These are phyloP conservation scores for Rhododendron simsii DNA, from an alignment of 148 eudicot species.

Conservation along the genomic window DNA sequence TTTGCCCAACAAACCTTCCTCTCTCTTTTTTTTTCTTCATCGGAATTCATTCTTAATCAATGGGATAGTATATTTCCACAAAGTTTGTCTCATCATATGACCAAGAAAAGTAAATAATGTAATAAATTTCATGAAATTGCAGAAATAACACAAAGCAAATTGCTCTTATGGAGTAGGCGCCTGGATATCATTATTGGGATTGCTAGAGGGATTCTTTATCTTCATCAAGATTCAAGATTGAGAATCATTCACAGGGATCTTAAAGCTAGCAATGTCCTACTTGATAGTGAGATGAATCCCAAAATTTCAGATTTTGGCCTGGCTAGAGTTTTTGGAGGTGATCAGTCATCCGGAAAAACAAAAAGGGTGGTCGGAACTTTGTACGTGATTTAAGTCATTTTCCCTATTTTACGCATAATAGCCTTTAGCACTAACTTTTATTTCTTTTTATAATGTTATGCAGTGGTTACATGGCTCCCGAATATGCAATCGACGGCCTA, in stretches of 20 bases:
- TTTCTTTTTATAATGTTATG: not conserved
- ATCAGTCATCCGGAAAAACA: not conserved
- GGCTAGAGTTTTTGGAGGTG: not conserved
- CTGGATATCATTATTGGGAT: too few relatives aligned
- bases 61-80: not conserved
- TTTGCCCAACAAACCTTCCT: not conserved
- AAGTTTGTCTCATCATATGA: not conserved
- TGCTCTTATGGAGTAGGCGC: too few relatives aligned
- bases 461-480: conserved; percentile 30
- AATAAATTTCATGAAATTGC: not conserved
- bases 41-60: not conserved
- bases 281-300: conserved; percentile 5
- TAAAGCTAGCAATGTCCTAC: conserved; percentile 7
- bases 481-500: conserved; percentile 16
- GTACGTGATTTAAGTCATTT: not conserved
- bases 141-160: too few relatives aligned
- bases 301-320: conserved; percentile 4
- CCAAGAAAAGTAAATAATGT: not conserved
- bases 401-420: not conserved
- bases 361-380: not conserved
- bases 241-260: not conserved
- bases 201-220: too few relatives aligned
- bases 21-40: not conserved
- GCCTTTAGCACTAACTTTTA: not conserved
- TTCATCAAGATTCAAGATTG: too few relatives aligned